phyloP scores from a whole-genome alignment of 441 rosid species.

The Erodium trifolium region DNA sequence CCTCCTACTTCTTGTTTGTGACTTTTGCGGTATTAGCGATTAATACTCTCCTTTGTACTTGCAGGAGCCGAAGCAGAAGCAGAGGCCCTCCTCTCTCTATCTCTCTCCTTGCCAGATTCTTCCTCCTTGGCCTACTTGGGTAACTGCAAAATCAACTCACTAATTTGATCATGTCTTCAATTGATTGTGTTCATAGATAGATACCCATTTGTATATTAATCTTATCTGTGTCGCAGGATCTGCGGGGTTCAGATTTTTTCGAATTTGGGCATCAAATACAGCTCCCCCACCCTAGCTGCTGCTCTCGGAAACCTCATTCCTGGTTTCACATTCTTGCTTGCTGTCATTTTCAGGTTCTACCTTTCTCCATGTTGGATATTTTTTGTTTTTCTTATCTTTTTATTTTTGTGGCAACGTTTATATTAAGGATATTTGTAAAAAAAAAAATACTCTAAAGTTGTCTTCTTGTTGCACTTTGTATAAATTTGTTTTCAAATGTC shows the following conservation, averaged over 20 bases:
- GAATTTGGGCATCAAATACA: constrained; percentile 27
- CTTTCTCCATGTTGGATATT: neutral
- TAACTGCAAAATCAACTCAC: no score
- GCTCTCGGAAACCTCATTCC: constrained; percentile 41
- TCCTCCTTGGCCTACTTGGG: constrained; percentile 37
- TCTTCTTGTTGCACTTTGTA: no score
- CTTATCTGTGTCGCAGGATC: constrained; percentile 26
- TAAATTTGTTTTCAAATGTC: no score
- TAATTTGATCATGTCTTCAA: neutral
- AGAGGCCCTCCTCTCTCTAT: constrained; percentile 25
- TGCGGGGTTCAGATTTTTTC: constrained; percentile 29
- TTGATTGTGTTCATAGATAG: neutral
- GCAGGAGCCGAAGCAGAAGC: constrained; percentile 38
- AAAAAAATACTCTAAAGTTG: no score
- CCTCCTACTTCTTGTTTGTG: neutral
- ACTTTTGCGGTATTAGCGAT: no score
- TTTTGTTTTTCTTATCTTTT: no score
- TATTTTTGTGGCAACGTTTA: no score
- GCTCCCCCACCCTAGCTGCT: constrained; percentile 49
- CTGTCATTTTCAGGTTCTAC: constrained; percentile 35
- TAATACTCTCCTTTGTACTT: neutral
- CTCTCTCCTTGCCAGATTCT: constrained; percentile 28
- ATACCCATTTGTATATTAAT: no score
- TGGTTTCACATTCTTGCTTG: constrained; percentile 42
- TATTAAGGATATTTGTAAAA: no score